Conservation (phyloP, 345 rosid species). For the Trapa bicornis region DNA sequence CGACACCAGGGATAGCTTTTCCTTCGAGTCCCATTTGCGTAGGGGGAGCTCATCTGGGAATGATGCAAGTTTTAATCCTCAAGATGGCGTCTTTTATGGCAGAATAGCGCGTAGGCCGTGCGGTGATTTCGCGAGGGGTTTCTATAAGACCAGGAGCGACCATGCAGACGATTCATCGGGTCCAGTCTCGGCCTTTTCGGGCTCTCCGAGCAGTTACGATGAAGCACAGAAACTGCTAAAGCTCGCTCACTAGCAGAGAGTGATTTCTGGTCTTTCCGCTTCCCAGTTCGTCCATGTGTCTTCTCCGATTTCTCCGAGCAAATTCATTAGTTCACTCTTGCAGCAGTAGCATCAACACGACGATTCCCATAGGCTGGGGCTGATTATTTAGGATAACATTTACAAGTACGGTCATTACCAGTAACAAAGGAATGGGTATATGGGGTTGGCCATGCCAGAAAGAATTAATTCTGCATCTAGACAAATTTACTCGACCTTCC, state of each 20-base stretch:
- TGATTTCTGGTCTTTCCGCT: slow-evolving; percentile 42
- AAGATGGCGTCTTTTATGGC: slow-evolving; percentile 34
- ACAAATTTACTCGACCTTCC: slow-evolving; percentile 94
- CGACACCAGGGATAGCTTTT: slow-evolving; percentile 36
- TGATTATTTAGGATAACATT: slow-evolving; percentile 46
- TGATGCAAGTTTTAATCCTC: slow-evolving; percentile 48
- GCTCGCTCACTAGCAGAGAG: slow-evolving; percentile 46
- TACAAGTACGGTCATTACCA: slow-evolving; percentile 42
- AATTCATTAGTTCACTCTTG: slow-evolving; percentile 46
- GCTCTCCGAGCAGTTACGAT: slow-evolving; percentile 55
- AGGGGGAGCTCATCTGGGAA: slow-evolving; percentile 75
- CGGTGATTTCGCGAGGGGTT: slow-evolving; percentile 57
- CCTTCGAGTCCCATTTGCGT: slow-evolving; percentile 48
- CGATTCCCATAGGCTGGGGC: slow-evolving; percentile 48
- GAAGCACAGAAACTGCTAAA: slow-evolving; percentile 45
- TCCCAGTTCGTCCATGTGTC: slow-evolving; percentile 42
- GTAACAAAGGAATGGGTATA: slow-evolving; percentile 47
- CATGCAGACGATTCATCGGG: slow-evolving; percentile 42
- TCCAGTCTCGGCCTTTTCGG: slow-evolving; percentile 24
- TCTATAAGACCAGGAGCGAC: slow-evolving; percentile 57
- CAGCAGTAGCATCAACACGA: slow-evolving; percentile 27
- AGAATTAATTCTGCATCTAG: slow-evolving; percentile 66
- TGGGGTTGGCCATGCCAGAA: slow-evolving; percentile 54
- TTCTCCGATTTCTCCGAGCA: slow-evolving; percentile 34
- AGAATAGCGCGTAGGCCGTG: slow-evolving; percentile 40